Evolutionary conservation across 345 rosid species (phyloP).

Genomic region (Diplotaxis tenuifolia): DNA sequence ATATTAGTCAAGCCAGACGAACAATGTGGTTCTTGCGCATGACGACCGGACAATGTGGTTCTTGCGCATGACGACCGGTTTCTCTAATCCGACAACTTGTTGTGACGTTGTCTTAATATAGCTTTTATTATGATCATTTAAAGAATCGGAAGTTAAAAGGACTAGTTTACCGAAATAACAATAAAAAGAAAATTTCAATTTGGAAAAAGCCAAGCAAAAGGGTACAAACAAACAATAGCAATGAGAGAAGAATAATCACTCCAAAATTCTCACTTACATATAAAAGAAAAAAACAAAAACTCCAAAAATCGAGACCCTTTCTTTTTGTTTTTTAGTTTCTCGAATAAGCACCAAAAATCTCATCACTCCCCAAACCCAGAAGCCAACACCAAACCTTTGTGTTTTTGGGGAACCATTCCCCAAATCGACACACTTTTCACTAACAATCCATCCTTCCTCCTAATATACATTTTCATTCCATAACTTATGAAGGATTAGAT

Average conservation of each 20-base stretch:
- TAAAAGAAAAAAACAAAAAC: background rate
- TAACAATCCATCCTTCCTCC: constrained; percentile 12
- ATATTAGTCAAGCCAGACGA: no score
- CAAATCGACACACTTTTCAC: constrained; percentile 12
- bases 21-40: no score
- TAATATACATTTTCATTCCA: constrained; percentile 30
- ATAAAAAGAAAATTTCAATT: background rate
- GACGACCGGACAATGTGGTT: no score
- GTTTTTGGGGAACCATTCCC: constrained; percentile 14
- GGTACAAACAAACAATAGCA: background rate
- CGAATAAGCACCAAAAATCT: constrained; percentile 33
- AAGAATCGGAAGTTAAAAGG: no score
- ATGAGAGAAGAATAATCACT: constrained; percentile 20
- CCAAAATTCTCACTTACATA: constrained; percentile 35
- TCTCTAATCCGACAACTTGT: no score
- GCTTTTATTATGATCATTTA: no score
- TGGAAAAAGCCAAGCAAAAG: background rate
- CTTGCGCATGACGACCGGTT: no score
- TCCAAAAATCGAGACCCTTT: constrained; percentile 4
- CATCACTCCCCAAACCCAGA: constrained; percentile 16
- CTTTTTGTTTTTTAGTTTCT: background rate
- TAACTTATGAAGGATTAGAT: constrained; percentile 12
- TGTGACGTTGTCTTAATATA: no score
- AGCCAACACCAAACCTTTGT: constrained; percentile 5
- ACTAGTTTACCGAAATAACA: no score